Evolutionary conservation across 257 asterid genomes (phyloP), one percentile per base, ranked within the genome.

Genomic region (Avicennia marina): DNA sequence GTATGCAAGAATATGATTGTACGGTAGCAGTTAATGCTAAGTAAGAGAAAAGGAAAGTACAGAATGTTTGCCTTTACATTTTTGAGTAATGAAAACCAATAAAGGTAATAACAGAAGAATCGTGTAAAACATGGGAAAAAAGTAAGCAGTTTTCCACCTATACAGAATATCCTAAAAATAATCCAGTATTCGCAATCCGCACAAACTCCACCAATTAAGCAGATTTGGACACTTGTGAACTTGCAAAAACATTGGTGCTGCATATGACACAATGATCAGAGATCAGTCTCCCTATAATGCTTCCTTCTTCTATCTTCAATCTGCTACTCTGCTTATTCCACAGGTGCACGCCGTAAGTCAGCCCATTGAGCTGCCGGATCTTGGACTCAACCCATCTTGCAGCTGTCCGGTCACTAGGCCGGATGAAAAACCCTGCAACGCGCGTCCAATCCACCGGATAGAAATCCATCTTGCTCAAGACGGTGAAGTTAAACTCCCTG

Each of bases 391-490:
- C 73, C 96, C 90, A 77, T 67, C 24, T 81, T 8, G 50, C 34
- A n/a, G 50, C 16, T 0, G 4, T 62, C 24, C 32, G 51, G 25
- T 50, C 69, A 9, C 39, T 60, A 11, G 86, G 82, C 31, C 71
- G 57, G 22, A 7, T n/a, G 13, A 89, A 83, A 62, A 58, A 74
- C 0, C 74, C 65, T 0, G 42, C 66, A 7, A 89, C 76, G 53
- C 63, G 45, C 18, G 25, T 71, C 95, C 96, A 89, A 17, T 64
- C 73, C 42, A 79, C 83, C 8, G 96, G 96, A 57, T 81, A 89
- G 48, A 85, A 89, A 0, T 90, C 84, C 65, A 39, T 55, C 1
- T 76, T 81, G 0, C 84, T 76, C 81, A 81, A 60, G 7, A 89
- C 31, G 15, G 81, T 83, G n/a, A 85, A 63, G 62, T 79, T 61